Evolutionary conservation across 805 yeast genomes (phyloP), one percentile per base, ranked within the genome.

Genomic region (Yarrowia hollandica): DNA sequence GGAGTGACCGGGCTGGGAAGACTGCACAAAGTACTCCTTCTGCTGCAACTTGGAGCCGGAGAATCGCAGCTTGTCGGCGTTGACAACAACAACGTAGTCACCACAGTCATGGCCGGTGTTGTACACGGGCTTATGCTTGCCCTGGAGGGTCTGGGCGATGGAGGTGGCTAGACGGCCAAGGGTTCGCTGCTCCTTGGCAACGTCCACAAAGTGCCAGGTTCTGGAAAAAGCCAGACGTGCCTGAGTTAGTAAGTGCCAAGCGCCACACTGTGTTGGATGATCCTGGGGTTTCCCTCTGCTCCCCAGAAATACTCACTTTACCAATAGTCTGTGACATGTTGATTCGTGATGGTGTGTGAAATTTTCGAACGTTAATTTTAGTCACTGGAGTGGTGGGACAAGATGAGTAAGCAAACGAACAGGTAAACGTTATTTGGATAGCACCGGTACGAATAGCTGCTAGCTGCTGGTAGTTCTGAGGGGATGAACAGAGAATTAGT

Each of bases 61-160:
- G n/a, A 86, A 78, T 65, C 84, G 84, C 67, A 94, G 72, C 64
- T 83, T 82, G 61, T 88, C 80, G 68, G 97, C 90, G 75, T 94
- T 95, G 12, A 97, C 88, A 1, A 92, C 97, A 11, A 94, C 98
- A 11, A 94, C 97, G 69, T 91, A 94, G 73, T 94, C 99, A 12
- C 99, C 99, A 64, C 85, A 83, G 74, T 94, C 99, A 70, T 86
- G 66, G 1, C 86, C 79, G 25, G 82, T 82, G 67, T 90, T 89
- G 64, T 75, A 86, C 0, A 90, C 81, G 4, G 99, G 99, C 77
- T 94, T 94, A 75, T 94, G 97, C 72, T 94, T 94, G n/a, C 99
- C 99, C 74, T 88, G 90, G 38, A 94, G 78, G 0, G 94, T 84
- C 26, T 83, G 77, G 22, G 99, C 97, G 60, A 94, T 90, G 60